Evolutionary conservation across 2,329 filamentous ascomycete species (phyloP).

Genomic region (Lecanicillium sp.): DNA sequence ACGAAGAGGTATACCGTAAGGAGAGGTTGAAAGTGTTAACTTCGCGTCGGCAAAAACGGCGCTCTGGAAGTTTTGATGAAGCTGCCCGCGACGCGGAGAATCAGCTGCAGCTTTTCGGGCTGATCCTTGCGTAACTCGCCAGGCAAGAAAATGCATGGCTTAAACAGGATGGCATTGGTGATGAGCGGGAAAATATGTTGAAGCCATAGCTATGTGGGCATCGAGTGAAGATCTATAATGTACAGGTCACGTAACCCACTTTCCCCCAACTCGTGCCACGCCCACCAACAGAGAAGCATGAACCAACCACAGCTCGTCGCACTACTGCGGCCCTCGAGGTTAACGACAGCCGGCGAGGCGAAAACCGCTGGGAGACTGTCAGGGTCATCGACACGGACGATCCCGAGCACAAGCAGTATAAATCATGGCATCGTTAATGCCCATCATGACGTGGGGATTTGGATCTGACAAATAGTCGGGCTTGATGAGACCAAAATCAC

Average conservation of each 20-base stretch:
- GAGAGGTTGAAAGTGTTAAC: slow-evolving; percentile 3
- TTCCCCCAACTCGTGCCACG: too few species aligned
- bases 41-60: neutral
- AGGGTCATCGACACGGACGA: too few species aligned
- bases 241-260: too few species aligned
- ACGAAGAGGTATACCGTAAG: slow-evolving; percentile 3
- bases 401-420: slow-evolving; percentile 45
- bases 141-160: neutral
- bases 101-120: slow-evolving; percentile 1
- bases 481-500: slow-evolving; percentile 46
- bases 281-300: too few species aligned
- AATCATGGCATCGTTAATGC: slow-evolving; percentile 51
- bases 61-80: neutral
- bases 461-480: slow-evolving; percentile 44
- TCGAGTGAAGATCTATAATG: too few species aligned
- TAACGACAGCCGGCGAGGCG: too few species aligned
- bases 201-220: too few species aligned
- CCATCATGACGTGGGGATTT: slow-evolving; percentile 48
- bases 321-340: too few species aligned
- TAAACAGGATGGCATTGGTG: neutral
- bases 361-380: too few species aligned
- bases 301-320: too few species aligned
- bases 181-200: neutral
- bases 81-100: neutral
- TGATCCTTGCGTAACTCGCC: slow-evolving; percentile 2